Evolutionary conservation across 2,329 filamentous ascomycete species (phyloP).

Genomic region (Aphanoascus verrucosus): DNA sequence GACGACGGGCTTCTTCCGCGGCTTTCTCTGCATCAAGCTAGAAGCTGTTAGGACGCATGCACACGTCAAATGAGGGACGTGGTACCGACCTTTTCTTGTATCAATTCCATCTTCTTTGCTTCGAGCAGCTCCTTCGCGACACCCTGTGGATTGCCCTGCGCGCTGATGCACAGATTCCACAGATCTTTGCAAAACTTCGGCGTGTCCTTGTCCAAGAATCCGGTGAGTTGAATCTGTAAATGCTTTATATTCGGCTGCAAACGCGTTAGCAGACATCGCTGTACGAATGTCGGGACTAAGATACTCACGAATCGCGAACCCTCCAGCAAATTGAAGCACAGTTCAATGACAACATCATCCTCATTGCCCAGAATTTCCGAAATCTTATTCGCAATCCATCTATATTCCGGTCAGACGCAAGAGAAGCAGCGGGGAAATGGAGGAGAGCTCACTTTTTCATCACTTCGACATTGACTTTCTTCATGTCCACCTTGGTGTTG

Average conservation of each 20-base stretch:
- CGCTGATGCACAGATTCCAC: slow-evolving; percentile 84
- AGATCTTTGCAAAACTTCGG: slow-evolving; percentile 82
- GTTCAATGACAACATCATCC: slow-evolving; percentile 90
- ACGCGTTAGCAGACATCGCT: slow-evolving; percentile 18
- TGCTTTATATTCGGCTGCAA: slow-evolving; percentile 85
- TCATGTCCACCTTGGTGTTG: slow-evolving; percentile 90
- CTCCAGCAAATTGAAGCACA: slow-evolving; percentile 61
- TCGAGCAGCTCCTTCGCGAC: slow-evolving; percentile 91
- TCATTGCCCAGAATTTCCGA: slow-evolving; percentile 81
- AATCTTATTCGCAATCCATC: slow-evolving; percentile 88
- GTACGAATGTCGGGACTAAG: background rate
- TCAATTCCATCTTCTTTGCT: slow-evolving; percentile 88
- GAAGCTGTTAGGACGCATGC: background rate
- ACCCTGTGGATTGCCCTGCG: slow-evolving; percentile 75
- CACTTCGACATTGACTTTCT: slow-evolving; percentile 91
- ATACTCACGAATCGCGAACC: slow-evolving; percentile 59
- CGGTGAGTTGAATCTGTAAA: slow-evolving; percentile 86
- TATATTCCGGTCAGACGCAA: slow-evolving; percentile 30
- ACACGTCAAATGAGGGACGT: slow-evolving; percentile 1
- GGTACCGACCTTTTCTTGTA: slow-evolving; percentile 72
- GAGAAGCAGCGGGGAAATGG: background rate
- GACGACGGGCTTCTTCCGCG: slow-evolving; percentile 61
- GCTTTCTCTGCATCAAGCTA: slow-evolving; percentile 74
- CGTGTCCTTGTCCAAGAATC: slow-evolving; percentile 89
- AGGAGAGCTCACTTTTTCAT: slow-evolving; percentile 76